Evolutionary conservation across 1,284 basidiomycete genomes (phyloP).

Genomic region (Takashimella koratensis): DNA sequence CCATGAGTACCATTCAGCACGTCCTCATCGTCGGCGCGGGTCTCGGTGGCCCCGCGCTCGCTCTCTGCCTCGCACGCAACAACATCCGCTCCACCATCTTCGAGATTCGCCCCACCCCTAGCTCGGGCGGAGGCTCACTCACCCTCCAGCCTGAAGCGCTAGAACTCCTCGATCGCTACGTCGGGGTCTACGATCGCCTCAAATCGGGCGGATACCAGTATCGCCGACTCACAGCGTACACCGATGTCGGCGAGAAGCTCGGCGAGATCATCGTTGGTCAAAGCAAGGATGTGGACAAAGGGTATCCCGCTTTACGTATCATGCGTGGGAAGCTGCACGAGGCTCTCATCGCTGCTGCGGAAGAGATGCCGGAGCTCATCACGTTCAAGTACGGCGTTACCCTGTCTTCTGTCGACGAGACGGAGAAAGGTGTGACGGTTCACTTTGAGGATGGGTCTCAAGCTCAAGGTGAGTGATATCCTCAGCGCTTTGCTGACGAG

Average conservation of each 20-base stretch:
- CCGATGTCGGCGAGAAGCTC: conserved; percentile 15
- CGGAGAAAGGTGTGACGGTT: conserved; percentile 15
- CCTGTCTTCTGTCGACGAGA: conserved; percentile 15
- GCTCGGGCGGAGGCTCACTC: conserved; percentile 21
- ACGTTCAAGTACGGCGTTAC: conserved; percentile 14
- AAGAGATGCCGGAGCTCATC: conserved; percentile 9
- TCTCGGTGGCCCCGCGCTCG: conserved; percentile 22
- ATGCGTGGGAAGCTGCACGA: conserved; percentile 18
- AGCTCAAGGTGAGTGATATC: conserved; percentile 16
- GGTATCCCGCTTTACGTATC: conserved; percentile 17
- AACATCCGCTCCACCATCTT: too few species aligned
- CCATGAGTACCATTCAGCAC: too few species aligned
- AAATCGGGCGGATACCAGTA: conserved; percentile 14
- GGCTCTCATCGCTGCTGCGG: conserved; percentile 15
- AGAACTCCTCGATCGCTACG: conserved; percentile 16
- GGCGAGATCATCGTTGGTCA: conserved; percentile 15
- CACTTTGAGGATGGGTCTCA: conserved; percentile 17
- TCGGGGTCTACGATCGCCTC: conserved; percentile 18
- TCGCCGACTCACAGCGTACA: conserved; percentile 9
- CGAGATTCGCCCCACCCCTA: conserved; percentile 14
- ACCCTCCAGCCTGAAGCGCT: conserved; percentile 20
- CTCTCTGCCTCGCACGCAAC: too few species aligned
- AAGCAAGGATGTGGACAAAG: conserved; percentile 5
- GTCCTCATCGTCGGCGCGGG: conserved; percentile 25
- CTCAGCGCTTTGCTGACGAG: too few species aligned